Evolutionary conservation across 371 early-diverging fungal species (phyloP).

Genomic region (Rhizopus microsporus): DNA sequence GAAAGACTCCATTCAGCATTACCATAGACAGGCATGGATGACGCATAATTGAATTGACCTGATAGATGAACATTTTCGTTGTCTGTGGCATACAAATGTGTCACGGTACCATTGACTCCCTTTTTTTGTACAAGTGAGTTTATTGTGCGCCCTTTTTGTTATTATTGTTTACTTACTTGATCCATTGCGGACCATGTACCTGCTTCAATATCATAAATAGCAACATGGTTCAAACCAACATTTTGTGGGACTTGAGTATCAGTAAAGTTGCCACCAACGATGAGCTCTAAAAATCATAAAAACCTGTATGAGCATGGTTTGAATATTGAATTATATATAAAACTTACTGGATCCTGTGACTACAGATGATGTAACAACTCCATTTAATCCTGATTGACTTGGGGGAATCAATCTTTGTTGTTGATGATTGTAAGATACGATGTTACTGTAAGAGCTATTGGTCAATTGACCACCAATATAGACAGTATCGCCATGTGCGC

Average conservation of each 20-base stretch:
- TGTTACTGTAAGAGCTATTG: slow-evolving; percentile 27
- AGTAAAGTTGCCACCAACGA: slow-evolving; percentile 39
- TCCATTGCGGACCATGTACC: slow-evolving; percentile 30
- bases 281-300: slow-evolving; percentile 23
- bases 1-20: slow-evolving; percentile 29
- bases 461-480: slow-evolving; percentile 44
- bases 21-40: slow-evolving; percentile 4
- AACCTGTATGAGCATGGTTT: background rate
- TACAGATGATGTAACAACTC: slow-evolving; percentile 22
- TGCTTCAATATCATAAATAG: slow-evolving; percentile 20
- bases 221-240: slow-evolving; percentile 29
- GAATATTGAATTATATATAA: background rate
- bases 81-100: slow-evolving; percentile 17
- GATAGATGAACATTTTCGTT: slow-evolving; percentile 33
- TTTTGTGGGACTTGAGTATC: slow-evolving; percentile 12
- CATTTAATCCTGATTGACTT: slow-evolving; percentile 25
- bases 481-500: slow-evolving; percentile 23
- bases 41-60: slow-evolving; percentile 18
- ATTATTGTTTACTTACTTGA: slow-evolving; percentile 16
- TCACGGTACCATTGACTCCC: slow-evolving; percentile 37
- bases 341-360: slow-evolving; percentile 29
- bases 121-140: slow-evolving; percentile 3
- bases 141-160: background rate
- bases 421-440: slow-evolving; percentile 34
- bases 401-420: slow-evolving; percentile 17